Evolutionary conservation across 768 basidiomycete genomes (phyloP).

Genomic region (Galerina marginata): DNA sequence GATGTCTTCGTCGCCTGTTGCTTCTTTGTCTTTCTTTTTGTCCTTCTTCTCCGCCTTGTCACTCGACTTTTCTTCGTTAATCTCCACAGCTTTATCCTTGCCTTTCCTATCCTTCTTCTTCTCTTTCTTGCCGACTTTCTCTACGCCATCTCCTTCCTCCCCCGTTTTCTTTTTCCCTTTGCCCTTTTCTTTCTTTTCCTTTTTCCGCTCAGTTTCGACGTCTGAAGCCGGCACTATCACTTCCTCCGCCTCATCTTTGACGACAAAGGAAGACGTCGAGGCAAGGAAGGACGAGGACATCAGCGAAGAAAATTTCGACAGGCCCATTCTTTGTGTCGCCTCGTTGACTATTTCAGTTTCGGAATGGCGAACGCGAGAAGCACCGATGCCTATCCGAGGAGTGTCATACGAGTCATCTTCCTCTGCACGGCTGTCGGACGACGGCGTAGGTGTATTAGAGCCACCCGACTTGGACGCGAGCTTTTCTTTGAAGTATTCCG

Average conservation of each 20-base stretch:
- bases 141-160: slow-evolving; percentile 25
- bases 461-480: slow-evolving; percentile 28
- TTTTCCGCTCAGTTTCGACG: slow-evolving; percentile 5
- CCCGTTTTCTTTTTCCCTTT: slow-evolving; percentile 37
- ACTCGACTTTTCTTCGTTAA: slow-evolving; percentile 20
- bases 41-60: slow-evolving; percentile 16
- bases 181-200: slow-evolving; percentile 23
- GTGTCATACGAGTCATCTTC: slow-evolving; percentile 32
- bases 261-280: slow-evolving; percentile 24
- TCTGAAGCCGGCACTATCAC: slow-evolving; percentile 12
- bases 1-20: slow-evolving; percentile 24
- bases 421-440: slow-evolving; percentile 18
- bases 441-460: slow-evolving; percentile 22
- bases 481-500: slow-evolving; percentile 91
- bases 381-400: slow-evolving; percentile 45
- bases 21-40: slow-evolving; percentile 31
- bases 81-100: slow-evolving; percentile 32
- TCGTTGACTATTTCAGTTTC: slow-evolving; percentile 25
- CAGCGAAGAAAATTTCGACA: slow-evolving; percentile 44
- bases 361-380: slow-evolving; percentile 29
- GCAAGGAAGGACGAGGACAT: slow-evolving; percentile 45
- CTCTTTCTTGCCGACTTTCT: slow-evolving; percentile 25
- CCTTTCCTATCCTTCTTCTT: slow-evolving; percentile 36
- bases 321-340: slow-evolving; percentile 35
- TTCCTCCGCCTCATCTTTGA: slow-evolving; percentile 14